phyloP scores from a whole-genome alignment of 768 basidiomycete species.

The Amanita inopinata region DNA sequence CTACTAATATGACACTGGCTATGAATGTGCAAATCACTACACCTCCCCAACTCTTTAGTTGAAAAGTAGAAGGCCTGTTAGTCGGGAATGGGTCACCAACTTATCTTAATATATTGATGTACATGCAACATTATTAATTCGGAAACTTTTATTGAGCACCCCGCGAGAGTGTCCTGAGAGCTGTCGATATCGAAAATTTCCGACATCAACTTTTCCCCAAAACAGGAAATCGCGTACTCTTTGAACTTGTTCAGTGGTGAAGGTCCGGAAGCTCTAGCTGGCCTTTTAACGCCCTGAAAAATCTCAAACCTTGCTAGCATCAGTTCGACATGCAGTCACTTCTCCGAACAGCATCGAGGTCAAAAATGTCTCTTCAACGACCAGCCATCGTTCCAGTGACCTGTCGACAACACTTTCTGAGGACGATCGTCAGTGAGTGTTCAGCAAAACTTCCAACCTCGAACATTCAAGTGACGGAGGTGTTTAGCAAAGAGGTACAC shows the following conservation, averaged over 20 bases:
- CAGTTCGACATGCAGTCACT: slow-evolving; percentile 7
- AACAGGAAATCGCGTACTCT: slow-evolving; percentile 13
- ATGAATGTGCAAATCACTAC: background rate
- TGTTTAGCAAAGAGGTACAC: slow-evolving; percentile 69
- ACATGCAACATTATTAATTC: slow-evolving; percentile 1
- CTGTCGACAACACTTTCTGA: slow-evolving; percentile 20
- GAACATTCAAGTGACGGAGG: background rate
- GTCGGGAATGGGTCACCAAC: background rate
- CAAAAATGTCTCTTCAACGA: background rate
- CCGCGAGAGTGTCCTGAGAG: background rate
- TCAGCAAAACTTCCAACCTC: background rate
- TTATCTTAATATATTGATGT: background rate
- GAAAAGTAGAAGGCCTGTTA: background rate
- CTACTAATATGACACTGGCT: too few species aligned
- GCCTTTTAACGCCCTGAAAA: slow-evolving; percentile 7
- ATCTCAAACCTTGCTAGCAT: too few species aligned
- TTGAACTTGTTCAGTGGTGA: background rate
- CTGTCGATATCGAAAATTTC: background rate
- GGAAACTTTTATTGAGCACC: too few species aligned
- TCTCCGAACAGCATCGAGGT: background rate
- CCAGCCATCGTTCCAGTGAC: background rate
- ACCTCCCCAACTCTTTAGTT: slow-evolving; percentile 1
- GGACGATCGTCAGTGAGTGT: slow-evolving; percentile 55
- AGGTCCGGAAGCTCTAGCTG: slow-evolving; percentile 13
- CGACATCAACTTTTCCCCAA: slow-evolving; percentile 3